Percentiles rank a stretch among this genome's conserved stretches.
phyloP scores from a whole-genome alignment of 306 rosid genomes.

The Cucumis cinereus region DNA sequence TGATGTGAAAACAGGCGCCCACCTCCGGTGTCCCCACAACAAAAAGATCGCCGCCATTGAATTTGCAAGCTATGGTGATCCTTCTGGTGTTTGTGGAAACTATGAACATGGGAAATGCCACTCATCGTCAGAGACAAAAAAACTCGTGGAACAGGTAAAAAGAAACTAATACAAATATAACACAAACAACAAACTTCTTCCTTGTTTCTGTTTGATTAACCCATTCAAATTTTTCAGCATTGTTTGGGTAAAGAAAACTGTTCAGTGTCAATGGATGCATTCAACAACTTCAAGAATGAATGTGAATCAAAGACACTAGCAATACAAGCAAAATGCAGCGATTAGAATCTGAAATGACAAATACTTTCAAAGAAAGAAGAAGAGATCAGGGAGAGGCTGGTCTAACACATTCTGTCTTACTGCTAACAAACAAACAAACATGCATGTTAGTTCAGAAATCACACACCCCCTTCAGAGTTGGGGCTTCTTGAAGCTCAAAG shows the following conservation, averaged over 20 bases:
- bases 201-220: background rate
- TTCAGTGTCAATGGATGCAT: conserved; percentile 25
- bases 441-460: background rate
- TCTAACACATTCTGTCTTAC: background rate
- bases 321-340: conserved; percentile 41
- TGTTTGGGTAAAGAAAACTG: conserved; percentile 50
- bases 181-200: background rate
- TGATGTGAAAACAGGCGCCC: conserved; percentile 11
- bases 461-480: background rate
- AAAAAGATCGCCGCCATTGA: conserved; percentile 37
- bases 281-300: conserved; percentile 18
- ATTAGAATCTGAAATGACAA: background rate
- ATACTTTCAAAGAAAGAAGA: background rate
- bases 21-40: conserved; percentile 25
- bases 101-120: conserved; percentile 35
- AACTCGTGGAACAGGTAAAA: conserved; percentile 33
- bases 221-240: conserved; percentile 12
- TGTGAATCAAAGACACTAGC: conserved; percentile 47
- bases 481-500: background rate
- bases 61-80: conserved; percentile 72
- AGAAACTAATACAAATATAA: background rate
- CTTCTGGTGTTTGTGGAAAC: conserved; percentile 47
- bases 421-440: background rate
- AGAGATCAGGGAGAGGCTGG: background rate
- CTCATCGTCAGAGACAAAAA: conserved; percentile 3